Conservation (phyloP, 31 red algal genomes). For the Asparagopsis taxiformis region DNA sequence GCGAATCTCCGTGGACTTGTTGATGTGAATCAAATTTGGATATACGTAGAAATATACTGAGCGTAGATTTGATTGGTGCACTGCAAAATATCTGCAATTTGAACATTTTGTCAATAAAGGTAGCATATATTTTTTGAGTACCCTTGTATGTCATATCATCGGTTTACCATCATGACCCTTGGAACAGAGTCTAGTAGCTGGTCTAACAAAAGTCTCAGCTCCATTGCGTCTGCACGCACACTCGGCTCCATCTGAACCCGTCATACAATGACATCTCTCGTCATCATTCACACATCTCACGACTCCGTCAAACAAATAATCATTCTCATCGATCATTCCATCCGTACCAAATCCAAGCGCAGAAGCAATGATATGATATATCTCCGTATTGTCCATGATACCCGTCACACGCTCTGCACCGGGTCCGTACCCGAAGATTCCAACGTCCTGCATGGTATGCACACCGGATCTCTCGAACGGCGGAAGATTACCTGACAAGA, state of each 20-base stretch:
- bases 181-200: conserved; percentile 9
- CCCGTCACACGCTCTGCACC: conserved; percentile 37
- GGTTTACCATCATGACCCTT: no score
- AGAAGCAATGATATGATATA: conserved; percentile 58
- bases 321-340: conserved; percentile 30
- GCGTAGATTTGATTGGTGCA: no score
- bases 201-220: neutral
- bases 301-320: conserved; percentile 17
- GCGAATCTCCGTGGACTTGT: no score
- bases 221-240: conserved; percentile 22
- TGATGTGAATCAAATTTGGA: no score
- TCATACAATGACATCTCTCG: conserved; percentile 25
- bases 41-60: no score
- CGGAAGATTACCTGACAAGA: conserved; percentile 44
- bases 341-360: conserved; percentile 63
- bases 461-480: conserved; percentile 45
- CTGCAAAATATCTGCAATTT: no score
- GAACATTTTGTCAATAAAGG: no score
- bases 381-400: conserved; percentile 54
- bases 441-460: conserved; percentile 65
- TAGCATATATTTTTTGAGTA: no score
- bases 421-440: conserved; percentile 49
- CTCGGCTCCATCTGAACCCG: neutral
- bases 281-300: conserved; percentile 35
- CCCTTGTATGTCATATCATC: no score